A percentile compares a stretch with the other conserved stretches of the same genome.
These are phyloP conservation scores for Spirogloea muscicola DNA, from an alignment of 139 green algal genomes.

Conservation along the genomic window DNA sequence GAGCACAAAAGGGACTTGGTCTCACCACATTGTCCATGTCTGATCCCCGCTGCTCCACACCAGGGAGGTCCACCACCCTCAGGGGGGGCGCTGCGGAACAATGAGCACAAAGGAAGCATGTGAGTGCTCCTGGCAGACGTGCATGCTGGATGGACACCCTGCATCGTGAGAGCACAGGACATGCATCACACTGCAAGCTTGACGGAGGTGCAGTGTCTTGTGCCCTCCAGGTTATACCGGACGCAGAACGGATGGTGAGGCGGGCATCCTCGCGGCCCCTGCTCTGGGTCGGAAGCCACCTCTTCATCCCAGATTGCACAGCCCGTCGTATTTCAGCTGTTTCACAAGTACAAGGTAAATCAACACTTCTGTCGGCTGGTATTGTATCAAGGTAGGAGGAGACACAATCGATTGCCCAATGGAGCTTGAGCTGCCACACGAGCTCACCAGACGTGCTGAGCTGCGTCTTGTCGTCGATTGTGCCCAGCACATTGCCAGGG, in stretches of 20 bases:
- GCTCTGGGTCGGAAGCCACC: slow-evolving; percentile 4
- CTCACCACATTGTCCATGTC: slow-evolving; percentile 31
- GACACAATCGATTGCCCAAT: too few relatives aligned
- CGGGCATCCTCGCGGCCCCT: not conserved
- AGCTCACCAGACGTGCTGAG: slow-evolving; percentile 8
- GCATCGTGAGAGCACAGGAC: too few relatives aligned
- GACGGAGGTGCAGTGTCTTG: too few relatives aligned
- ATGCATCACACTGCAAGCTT: too few relatives aligned
- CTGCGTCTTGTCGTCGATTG: slow-evolving; percentile 13
- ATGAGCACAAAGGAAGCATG: not conserved
- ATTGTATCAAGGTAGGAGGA: too few relatives aligned
- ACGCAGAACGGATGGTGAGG: slow-evolving; percentile 7
- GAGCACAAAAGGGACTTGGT: not conserved
- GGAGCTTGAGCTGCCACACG: too few relatives aligned
- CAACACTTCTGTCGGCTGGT: too few relatives aligned
- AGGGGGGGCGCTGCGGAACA: slow-evolving; percentile 21
- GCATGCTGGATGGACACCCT: too few relatives aligned
- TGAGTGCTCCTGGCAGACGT: not conserved
- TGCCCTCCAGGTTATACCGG: not conserved
- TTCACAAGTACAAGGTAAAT: too few relatives aligned
- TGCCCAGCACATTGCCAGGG: slow-evolving; percentile 2
- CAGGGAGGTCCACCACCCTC: slow-evolving; percentile 21
- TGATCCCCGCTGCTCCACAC: slow-evolving; percentile 20
- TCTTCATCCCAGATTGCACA: slow-evolving; percentile 29
- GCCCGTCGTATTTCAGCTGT: slow-evolving; percentile 27